Base-by-base conservation (phyloP, 495 filamentous ascomycete species). In the Aspergillus panamensis region DNA sequence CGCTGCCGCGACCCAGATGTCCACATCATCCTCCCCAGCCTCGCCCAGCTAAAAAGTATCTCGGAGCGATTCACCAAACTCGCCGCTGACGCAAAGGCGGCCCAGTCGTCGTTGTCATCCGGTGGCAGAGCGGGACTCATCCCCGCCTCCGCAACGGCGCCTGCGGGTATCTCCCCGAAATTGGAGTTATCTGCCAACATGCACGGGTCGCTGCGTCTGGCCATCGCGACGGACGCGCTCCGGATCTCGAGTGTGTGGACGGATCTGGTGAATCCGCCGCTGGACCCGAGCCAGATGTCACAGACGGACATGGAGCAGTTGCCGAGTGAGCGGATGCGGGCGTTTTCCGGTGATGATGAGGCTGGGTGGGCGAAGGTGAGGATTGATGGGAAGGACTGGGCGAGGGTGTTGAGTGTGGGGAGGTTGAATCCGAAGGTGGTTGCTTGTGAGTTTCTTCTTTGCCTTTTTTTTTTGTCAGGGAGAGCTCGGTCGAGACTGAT, bases 61-160 rank as follows among this genome's bases (percentile, higher is more conserved):
- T 91, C 88, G 6, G 94, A 98, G 70, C 87, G 94, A 40, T 96
- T 96, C 74, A 97, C 90, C 43, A 92, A 89, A 60, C 81, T 97
- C 0, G 85, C 84, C 8, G 54, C 70, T 19, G 66, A 67, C 33
- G 77, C 60, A 2, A 70, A 71, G 21, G 4, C 47, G 21, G 4
- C 47, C 16, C 29, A 29, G 12, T 31, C 47, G 3, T 30, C 20
- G 13, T 30, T 8, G 13, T 49, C 47, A 12, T 10, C 20, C 12
- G 20, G 7, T n/a, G 21, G 29, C 10, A 48, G 25, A 12, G 48
- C 33, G 1, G 30, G 37, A 16, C 9, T 31, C 4, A 37, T 45
- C 30, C 13, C 30, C 20, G 48, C 53, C 30, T 39, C 16, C 31
- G 61, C 42, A 59, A 58, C n/a, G 51, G 62, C 35, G 25, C 45